A percentile compares a stretch with the other conserved stretches of the same genome.
Evolutionary conservation across 2,329 filamentous ascomycete genomes (phyloP).

Genomic region (Phialophora chinensis): DNA sequence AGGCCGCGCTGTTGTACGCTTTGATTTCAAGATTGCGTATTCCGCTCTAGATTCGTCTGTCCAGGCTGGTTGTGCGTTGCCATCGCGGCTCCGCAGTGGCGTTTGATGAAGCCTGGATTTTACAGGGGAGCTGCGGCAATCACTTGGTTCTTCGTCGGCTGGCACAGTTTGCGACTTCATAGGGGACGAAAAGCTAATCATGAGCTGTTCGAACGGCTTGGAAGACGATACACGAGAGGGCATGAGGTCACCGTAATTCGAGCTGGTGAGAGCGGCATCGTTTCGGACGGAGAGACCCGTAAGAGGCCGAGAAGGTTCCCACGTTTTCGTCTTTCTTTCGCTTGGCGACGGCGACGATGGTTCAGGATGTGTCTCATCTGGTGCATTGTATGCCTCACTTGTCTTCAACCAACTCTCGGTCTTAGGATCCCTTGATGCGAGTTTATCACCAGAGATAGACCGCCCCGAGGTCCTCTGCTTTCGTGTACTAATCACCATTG

Average conservation of each 20-base stretch:
- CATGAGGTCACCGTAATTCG: background rate
- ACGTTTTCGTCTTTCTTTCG: background rate
- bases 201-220: background rate
- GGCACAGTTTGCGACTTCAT: background rate
- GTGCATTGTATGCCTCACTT: conserved; percentile 5
- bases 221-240: background rate
- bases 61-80: background rate
- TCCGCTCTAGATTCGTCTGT: conserved; percentile 6
- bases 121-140: background rate
- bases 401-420: conserved; percentile 32
- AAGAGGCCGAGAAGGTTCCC: background rate
- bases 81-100: background rate
- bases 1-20: background rate
- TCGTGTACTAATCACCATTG: background rate
- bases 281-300: background rate
- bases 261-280: background rate
- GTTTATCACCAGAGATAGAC: background rate
- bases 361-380: background rate
- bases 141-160: background rate
- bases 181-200: background rate
- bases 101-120: background rate
- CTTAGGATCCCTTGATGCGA: conserved; percentile 14
- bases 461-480: no score
- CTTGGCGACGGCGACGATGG: conserved; percentile 8
- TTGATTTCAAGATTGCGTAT: conserved; percentile 10